Percentiles rank a stretch among this genome's conserved stretches.
Conservation (phyloP, 495 filamentous ascomycete species). For the Jackrogersella multiformis region DNA sequence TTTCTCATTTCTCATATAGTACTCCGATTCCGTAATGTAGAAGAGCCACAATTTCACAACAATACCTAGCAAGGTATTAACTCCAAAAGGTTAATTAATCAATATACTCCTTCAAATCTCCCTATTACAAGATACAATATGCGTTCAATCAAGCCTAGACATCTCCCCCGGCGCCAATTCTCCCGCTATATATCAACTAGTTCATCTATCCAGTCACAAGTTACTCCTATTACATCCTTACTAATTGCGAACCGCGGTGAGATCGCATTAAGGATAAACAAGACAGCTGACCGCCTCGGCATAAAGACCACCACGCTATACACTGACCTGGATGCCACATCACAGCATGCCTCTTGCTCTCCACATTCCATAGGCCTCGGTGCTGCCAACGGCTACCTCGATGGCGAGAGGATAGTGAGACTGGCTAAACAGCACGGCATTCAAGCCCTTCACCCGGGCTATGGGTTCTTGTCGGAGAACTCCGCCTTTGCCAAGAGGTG, state of each 20-base stretch:
- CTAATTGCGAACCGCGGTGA: slow-evolving; percentile 97
- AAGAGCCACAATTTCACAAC: background rate
- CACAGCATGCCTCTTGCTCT: slow-evolving; percentile 88
- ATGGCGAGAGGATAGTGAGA: slow-evolving; percentile 89
- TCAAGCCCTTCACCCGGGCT: slow-evolving; percentile 92
- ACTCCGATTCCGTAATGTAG: background rate
- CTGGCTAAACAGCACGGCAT: slow-evolving; percentile 87
- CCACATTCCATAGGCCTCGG: slow-evolving; percentile 85
- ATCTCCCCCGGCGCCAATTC: slow-evolving; percentile 36
- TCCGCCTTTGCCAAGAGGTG: slow-evolving; percentile 88
- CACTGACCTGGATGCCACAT: slow-evolving; percentile 86
- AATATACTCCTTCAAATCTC: background rate
- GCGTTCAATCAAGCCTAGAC: slow-evolving; percentile 45
- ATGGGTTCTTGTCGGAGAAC: slow-evolving; percentile 98
- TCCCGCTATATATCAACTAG: slow-evolving; percentile 40
- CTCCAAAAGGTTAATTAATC: background rate
- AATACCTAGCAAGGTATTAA: too few species aligned
- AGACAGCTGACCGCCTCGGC: slow-evolving; percentile 85
- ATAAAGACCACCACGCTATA: slow-evolving; percentile 95
- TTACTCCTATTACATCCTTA: slow-evolving; percentile 77
- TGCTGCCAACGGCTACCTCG: slow-evolving; percentile 83
- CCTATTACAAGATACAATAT: slow-evolving; percentile 19
- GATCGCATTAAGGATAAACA: slow-evolving; percentile 91
- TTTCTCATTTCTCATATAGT: slow-evolving; percentile 4
- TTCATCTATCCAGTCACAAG: slow-evolving; percentile 42